Conservation (phyloP, 345 rosid species). For the Chamaenerion angustifolium region DNA sequence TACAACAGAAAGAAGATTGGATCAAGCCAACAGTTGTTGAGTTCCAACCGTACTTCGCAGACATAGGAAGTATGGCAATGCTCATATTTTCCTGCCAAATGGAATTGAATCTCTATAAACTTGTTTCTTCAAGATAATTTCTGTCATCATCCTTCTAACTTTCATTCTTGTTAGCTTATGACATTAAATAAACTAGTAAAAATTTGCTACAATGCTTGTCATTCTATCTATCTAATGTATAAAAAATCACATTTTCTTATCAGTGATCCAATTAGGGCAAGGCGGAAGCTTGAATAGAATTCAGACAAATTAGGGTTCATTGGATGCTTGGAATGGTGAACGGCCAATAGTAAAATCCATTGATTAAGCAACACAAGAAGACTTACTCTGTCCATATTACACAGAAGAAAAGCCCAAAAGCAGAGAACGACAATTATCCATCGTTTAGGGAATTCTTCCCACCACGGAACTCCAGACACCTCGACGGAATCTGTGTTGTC, state of each 20-base stretch:
- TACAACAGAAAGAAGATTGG: slow-evolving; percentile 92
- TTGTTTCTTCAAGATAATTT: slow-evolving; percentile 5
- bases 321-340: not conserved
- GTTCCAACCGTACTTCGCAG: slow-evolving; percentile 81
- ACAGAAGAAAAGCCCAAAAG: slow-evolving; percentile 75
- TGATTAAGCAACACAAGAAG: not conserved
- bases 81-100: slow-evolving; percentile 87
- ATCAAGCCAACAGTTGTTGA: slow-evolving; percentile 78
- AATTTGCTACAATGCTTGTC: no score
- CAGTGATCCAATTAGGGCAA: no score
- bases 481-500: slow-evolving; percentile 19
- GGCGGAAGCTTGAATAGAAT: no score
- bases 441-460: slow-evolving; percentile 82
- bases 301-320: not conserved
- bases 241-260: no score
- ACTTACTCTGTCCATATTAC: slow-evolving; percentile 86
- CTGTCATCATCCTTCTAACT: no score
- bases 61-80: slow-evolving; percentile 95
- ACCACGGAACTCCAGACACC: slow-evolving; percentile 39
- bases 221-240: no score
- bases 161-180: no score
- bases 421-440: slow-evolving; percentile 81
- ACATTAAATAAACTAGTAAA: no score
- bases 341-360: not conserved
- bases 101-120: slow-evolving; percentile 16